phyloP scores from a whole-genome alignment of 371 early-diverging fungal genomes.

The Rhizoclosmatium hyalinum region DNA sequence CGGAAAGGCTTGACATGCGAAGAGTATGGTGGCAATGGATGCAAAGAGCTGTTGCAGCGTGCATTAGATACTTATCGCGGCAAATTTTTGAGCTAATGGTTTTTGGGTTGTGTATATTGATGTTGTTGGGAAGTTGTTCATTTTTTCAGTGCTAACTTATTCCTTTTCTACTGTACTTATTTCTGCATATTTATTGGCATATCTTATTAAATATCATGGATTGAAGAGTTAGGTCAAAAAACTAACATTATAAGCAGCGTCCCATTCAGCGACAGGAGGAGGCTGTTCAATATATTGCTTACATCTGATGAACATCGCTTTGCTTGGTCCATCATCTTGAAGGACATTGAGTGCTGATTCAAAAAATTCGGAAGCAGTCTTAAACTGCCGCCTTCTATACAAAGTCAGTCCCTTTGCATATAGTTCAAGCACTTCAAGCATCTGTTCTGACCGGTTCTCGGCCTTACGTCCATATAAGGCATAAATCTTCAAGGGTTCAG shows the following conservation, averaged over 20 bases:
- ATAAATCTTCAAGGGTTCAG: constrained; percentile 40
- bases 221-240: not conserved
- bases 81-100: constrained; percentile 3
- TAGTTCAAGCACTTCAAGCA: constrained; percentile 30
- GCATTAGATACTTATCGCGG: constrained; percentile 70
- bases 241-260: constrained; percentile 25
- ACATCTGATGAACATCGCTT: constrained; percentile 46
- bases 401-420: constrained; percentile 40
- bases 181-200: no score
- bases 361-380: constrained; percentile 41
- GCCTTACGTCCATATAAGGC: constrained; percentile 44
- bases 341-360: constrained; percentile 32
- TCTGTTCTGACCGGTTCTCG: constrained; percentile 27
- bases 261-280: constrained; percentile 43
- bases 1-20: constrained; percentile 50
- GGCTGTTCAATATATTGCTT: constrained; percentile 42
- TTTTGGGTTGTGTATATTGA: no score
- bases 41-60: constrained; percentile 54
- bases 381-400: constrained; percentile 41
- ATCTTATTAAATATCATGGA: not conserved
- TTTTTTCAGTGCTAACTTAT: no score
- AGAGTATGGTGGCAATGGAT: constrained; percentile 26
- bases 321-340: constrained; percentile 50
- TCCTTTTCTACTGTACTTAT: no score
- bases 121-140: no score